phyloP scores from a whole-genome alignment of 352 stramenopile species.

The Phytopythium litorale region DNA sequence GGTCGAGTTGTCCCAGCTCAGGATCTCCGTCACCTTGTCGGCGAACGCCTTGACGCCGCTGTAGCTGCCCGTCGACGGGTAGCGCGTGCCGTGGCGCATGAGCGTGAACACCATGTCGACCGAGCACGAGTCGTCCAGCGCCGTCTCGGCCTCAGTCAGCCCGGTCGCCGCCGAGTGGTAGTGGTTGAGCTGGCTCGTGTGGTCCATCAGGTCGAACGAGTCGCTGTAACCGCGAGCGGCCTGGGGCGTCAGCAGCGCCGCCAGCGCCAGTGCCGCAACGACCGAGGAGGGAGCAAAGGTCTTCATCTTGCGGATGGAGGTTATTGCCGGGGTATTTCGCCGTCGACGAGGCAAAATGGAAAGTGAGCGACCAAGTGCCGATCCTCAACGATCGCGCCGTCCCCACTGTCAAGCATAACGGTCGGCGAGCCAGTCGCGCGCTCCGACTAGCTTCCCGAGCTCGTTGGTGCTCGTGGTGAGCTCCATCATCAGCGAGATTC shows the following conservation, averaged over 20 bases:
- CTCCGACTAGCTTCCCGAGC: background rate
- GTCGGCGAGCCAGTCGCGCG: background rate
- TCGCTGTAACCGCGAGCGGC: conserved; percentile 25
- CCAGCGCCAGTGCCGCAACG: conserved; percentile 14
- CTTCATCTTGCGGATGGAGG: conserved; percentile 25
- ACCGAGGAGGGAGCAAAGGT: conserved; percentile 4
- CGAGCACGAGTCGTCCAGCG: conserved; percentile 32
- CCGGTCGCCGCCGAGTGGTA: conserved; percentile 45
- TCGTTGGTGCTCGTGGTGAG: background rate
- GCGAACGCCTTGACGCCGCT: conserved; percentile 27
- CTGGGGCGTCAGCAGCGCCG: conserved; percentile 10
- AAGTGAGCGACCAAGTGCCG: conserved; percentile 11
- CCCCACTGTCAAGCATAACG: background rate
- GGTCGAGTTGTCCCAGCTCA: conserved; percentile 23
- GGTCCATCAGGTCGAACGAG: conserved; percentile 48
- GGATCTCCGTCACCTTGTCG: conserved; percentile 22
- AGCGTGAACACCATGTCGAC: conserved; percentile 50
- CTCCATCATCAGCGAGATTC: background rate
- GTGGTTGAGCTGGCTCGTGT: conserved; percentile 57
- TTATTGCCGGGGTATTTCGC: conserved; percentile 2
- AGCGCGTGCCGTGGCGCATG: conserved; percentile 54
- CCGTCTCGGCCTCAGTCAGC: conserved; percentile 30
- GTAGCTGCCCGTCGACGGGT: conserved; percentile 50
- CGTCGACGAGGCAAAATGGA: conserved; percentile 13
- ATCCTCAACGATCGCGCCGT: background rate